phyloP scores from a whole-genome alignment of 2,329 filamentous ascomycete genomes.

The Rhynchosporium secalis region DNA sequence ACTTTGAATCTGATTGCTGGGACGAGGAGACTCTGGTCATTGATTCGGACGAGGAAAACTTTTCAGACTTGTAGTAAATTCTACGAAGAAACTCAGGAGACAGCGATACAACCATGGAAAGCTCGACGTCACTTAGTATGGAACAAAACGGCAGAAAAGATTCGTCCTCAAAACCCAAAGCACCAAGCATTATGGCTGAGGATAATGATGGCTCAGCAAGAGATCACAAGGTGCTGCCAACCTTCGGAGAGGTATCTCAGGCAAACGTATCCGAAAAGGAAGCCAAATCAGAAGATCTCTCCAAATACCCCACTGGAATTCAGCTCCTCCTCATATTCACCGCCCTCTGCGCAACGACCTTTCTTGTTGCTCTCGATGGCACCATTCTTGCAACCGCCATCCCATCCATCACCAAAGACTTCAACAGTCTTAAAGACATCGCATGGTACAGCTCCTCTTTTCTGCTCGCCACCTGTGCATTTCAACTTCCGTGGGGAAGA shows the following conservation, averaged over 20 bases:
- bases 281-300: neutral
- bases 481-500: constrained; percentile 27
- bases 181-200: no score
- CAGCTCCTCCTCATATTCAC: constrained; percentile 19
- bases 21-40: no score
- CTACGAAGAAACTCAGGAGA: neutral
- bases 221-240: no score
- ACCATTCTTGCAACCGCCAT: constrained; percentile 40
- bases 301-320: constrained; percentile 17
- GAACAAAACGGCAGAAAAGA: no score
- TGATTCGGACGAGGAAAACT: no score
- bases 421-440: constrained; percentile 41
- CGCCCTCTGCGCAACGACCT: constrained; percentile 21
- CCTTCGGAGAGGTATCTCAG: neutral
- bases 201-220: no score
- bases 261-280: neutral
- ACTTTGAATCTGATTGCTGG: no score
- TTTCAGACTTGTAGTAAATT: neutral
- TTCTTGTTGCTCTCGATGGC: constrained; percentile 23
- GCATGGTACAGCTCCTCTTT: constrained; percentile 41
- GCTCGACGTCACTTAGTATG: no score
- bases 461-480: constrained; percentile 39
- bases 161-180: no score
- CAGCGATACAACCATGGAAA: neutral
- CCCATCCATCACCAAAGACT: constrained; percentile 42